A percentile compares a stretch with the other conserved stretches of the same genome.
phyloP scores from a whole-genome alignment of 2,329 filamentous ascomycete species.

The Xylariaceae sp. region DNA sequence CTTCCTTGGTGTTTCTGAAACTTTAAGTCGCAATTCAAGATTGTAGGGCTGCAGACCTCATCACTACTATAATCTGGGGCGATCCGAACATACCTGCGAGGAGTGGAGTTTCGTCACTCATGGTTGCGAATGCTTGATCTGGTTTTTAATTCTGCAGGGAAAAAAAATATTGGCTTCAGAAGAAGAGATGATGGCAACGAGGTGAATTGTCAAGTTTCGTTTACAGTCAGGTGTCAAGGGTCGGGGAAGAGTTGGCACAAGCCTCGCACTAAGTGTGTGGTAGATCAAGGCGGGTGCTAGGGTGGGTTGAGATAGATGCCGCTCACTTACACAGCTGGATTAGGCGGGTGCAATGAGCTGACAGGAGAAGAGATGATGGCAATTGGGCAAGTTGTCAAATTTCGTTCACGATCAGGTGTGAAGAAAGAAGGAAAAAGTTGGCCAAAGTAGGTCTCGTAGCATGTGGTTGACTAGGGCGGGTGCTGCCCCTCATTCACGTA shows the following conservation, averaged over 20 bases:
- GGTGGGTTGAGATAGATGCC: not conserved
- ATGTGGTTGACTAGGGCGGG: not conserved
- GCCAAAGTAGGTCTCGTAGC: not conserved
- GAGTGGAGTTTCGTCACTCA: constrained; percentile 23
- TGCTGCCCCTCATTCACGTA: not conserved
- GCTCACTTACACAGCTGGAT: not conserved
- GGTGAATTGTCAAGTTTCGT: not conserved
- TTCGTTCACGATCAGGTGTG: not conserved
- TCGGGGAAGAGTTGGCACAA: not conserved
- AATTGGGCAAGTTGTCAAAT: not conserved
- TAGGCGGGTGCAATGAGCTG: no score
- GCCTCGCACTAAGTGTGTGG: no score
- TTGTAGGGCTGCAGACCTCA: no score
- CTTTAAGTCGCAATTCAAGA: no score
- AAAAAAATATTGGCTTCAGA: no score
- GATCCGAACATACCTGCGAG: no score
- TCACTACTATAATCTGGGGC: no score
- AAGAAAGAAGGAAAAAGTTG: not conserved
- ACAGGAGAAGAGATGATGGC: no score
- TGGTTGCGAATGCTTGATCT: constrained; percentile 4
- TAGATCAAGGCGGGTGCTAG: not conserved
- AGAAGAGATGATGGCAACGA: not conserved
- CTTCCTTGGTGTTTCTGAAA: no score
- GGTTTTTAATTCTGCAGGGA: not conserved
- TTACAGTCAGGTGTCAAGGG: not conserved